phyloP scores from a whole-genome alignment of 345 rosid species.

The Corchorus olitorius region DNA sequence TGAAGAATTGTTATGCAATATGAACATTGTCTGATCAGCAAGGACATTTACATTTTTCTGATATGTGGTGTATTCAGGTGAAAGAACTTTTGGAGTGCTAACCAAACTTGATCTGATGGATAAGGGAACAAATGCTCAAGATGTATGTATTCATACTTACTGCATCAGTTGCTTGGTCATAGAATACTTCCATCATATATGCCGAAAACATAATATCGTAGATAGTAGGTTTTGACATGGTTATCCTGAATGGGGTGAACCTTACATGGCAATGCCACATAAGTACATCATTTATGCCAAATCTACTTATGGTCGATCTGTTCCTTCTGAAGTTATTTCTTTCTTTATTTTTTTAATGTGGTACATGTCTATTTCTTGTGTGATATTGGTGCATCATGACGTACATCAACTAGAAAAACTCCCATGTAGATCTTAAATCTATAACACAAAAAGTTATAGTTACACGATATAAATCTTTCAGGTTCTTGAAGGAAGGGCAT shows the following conservation, averaged over 20 bases:
- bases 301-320: neutral
- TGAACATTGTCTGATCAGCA: neutral
- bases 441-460: conserved; percentile 21
- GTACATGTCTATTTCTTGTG: neutral
- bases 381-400: conserved; percentile 13
- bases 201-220: neutral
- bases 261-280: neutral
- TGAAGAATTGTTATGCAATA: neutral
- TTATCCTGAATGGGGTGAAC: neutral
- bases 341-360: neutral
- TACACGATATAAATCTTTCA: conserved; percentile 32
- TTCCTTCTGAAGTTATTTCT: neutral
- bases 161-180: conserved; percentile 12
- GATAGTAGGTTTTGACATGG: neutral
- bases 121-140: conserved; percentile 94
- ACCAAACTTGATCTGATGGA: conserved; percentile 99
- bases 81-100: conserved; percentile 95
- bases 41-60: conserved; percentile 16
- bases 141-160: conserved; percentile 48
- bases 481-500: conserved; percentile 97
- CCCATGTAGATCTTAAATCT: neutral
- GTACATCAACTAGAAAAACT: neutral
- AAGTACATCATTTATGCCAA: neutral
- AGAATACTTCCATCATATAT: conserved; percentile 21
- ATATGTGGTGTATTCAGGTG: conserved; percentile 54